Percentiles rank a stretch among this genome's conserved stretches.
Evolutionary conservation across 306 rosid genomes (phyloP).

Genomic region (Oxytropis ochrocephala): DNA sequence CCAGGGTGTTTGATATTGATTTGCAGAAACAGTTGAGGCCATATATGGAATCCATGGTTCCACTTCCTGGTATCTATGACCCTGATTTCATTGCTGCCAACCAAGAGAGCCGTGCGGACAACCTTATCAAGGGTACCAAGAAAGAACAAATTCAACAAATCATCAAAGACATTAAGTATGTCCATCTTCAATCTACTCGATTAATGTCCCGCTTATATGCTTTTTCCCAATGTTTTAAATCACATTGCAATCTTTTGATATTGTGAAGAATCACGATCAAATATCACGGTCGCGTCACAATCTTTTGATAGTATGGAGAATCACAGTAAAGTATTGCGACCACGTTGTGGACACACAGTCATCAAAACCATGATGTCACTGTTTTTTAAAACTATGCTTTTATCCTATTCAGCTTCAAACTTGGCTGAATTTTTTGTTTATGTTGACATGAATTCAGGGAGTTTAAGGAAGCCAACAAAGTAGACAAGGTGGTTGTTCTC

Average conservation of each 20-base stretch:
- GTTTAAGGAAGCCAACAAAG: slow-evolving; percentile 78
- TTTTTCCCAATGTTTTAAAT: no score
- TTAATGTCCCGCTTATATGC: neutral
- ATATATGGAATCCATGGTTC: slow-evolving; percentile 94
- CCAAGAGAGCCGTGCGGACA: slow-evolving; percentile 85
- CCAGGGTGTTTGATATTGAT: slow-evolving; percentile 89
- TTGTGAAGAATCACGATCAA: no score
- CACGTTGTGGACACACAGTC: no score
- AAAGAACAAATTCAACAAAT: slow-evolving; percentile 75
- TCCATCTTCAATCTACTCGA: neutral
- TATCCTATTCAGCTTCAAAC: neutral
- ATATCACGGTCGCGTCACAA: no score
- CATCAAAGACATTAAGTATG: slow-evolving; percentile 74
- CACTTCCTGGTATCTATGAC: slow-evolving; percentile 91
- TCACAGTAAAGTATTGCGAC: no score
- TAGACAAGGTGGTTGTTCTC: slow-evolving; percentile 84
- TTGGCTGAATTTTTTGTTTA: neutral
- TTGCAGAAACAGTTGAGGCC: slow-evolving; percentile 95
- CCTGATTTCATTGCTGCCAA: slow-evolving; percentile 97
- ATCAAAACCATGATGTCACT: no score
- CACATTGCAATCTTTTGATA: no score
- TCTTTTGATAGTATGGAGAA: no score
- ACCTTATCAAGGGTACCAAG: slow-evolving; percentile 82
- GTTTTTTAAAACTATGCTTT: neutral
- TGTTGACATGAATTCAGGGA: slow-evolving; percentile 44